These are phyloP conservation scores for Dactylellina cionopaga DNA, from an alignment of 2,329 filamentous ascomycete genomes.

Conservation along the genomic window DNA sequence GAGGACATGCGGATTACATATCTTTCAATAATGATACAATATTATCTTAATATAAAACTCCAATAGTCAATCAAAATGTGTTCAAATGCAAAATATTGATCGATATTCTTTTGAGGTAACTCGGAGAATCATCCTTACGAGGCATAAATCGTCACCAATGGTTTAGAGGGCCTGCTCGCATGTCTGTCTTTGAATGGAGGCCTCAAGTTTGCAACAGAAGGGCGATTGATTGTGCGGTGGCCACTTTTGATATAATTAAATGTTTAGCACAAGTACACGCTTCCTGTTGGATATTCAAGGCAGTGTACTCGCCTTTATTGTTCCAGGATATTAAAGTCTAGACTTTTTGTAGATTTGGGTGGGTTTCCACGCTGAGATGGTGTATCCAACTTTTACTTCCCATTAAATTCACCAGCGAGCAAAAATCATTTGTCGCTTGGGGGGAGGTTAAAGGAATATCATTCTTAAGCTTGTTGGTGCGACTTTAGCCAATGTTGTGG, in stretches of 20 bases:
- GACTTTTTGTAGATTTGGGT: slow-evolving; percentile 18
- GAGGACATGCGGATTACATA: too few relatives aligned
- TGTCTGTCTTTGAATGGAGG: too few relatives aligned
- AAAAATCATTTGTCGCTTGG: background rate
- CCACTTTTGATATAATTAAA: slow-evolving; percentile 38
- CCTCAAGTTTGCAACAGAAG: background rate
- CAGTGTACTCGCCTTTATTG: slow-evolving; percentile 51
- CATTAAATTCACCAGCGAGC: background rate
- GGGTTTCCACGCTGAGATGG: too few relatives aligned
- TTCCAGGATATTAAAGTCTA: slow-evolving; percentile 24
- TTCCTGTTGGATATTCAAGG: slow-evolving; percentile 35
- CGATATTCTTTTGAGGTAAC: too few relatives aligned
- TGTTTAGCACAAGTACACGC: slow-evolving; percentile 47
- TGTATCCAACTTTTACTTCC: too few relatives aligned
- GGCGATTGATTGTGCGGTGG: background rate
- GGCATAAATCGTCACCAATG: too few relatives aligned
- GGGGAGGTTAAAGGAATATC: background rate
- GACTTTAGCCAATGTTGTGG: background rate
- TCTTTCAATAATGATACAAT: too few relatives aligned
- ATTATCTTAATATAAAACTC: too few relatives aligned
- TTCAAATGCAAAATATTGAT: too few relatives aligned
- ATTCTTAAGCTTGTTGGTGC: background rate
- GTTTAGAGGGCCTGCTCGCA: too few relatives aligned
- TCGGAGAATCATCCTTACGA: too few relatives aligned
- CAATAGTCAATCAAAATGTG: too few relatives aligned